Percentiles rank a stretch among this genome's conserved stretches.
phyloP scores from a whole-genome alignment of 129 eudicot species.

The Pittosporum tobira region DNA sequence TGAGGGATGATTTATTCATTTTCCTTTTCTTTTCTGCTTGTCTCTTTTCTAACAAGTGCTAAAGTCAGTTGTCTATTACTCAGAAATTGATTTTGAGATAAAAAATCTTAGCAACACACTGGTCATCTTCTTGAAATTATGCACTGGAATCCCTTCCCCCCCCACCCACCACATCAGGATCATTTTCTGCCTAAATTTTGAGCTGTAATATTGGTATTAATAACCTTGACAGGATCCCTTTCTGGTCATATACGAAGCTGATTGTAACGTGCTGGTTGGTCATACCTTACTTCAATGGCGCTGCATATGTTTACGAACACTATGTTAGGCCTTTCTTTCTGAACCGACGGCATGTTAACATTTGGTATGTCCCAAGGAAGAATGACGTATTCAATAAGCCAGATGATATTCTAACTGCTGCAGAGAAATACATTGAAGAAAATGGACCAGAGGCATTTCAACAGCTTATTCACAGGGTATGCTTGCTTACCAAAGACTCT shows the following conservation, averaged over 20 bases:
- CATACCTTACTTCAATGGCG: conserved; percentile 89
- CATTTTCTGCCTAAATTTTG: not conserved
- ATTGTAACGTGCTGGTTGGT: conserved; percentile 90
- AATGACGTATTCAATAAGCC: conserved; percentile 52
- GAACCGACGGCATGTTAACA: conserved; percentile 40
- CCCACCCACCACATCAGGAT: too few relatives aligned
- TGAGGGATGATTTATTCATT: too few relatives aligned
- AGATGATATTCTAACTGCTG: conserved; percentile 66
- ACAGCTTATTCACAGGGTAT: conserved; percentile 52
- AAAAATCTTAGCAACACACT: not conserved
- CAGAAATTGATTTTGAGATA: not conserved
- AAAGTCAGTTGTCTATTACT: not conserved
- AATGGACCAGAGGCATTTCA: conserved; percentile 56
- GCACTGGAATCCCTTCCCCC: too few relatives aligned
- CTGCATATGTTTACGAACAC: conserved; percentile 78
- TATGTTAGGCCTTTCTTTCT: conserved; percentile 61
- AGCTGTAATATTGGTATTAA: not conserved
- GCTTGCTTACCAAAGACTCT: not conserved
- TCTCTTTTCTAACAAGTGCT: not conserved
- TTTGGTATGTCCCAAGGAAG: conserved; percentile 66
- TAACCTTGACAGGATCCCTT: conserved; percentile 59
- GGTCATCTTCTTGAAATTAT: conserved; percentile 5
- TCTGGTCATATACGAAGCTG: conserved; percentile 92
- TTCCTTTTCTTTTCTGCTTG: not conserved
- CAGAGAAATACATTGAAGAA: conserved; percentile 61